These are phyloP conservation scores for Eustoma russellianum DNA, from an alignment of 257 asterid genomes.

Conservation along the genomic window DNA sequence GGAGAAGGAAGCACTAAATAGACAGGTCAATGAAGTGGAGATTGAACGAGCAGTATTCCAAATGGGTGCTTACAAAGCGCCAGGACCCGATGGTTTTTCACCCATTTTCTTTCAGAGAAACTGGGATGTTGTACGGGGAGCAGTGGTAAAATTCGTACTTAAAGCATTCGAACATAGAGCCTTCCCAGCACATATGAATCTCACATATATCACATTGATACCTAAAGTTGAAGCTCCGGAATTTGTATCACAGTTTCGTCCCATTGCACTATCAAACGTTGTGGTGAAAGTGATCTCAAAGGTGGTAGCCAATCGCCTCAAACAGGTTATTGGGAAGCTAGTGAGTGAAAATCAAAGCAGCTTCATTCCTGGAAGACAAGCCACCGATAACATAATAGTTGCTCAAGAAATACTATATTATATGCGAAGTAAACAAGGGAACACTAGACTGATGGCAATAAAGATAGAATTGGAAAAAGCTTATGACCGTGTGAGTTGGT, in stretches of 20 bases:
- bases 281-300: too few species aligned
- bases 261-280: neutral
- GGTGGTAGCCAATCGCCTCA: too few species aligned
- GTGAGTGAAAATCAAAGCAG: neutral
- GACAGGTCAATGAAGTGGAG: neutral
- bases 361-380: neutral
- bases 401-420: neutral
- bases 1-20: neutral
- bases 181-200: neutral
- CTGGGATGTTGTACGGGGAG: neutral
- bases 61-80: too few species aligned
- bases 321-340: too few species aligned
- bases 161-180: neutral
- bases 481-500: neutral
- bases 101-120: too few species aligned
- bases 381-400: neutral
- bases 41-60: neutral
- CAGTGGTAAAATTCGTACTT: neutral
- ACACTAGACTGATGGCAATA: neutral
- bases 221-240: neutral
- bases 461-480: too few species aligned
- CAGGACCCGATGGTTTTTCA: too few species aligned
- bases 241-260: neutral
- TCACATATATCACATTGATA: too few species aligned
- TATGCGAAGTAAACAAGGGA: neutral